Conservation (phyloP, 176 grass and related monocot species). For the Ananas comosus region DNA sequence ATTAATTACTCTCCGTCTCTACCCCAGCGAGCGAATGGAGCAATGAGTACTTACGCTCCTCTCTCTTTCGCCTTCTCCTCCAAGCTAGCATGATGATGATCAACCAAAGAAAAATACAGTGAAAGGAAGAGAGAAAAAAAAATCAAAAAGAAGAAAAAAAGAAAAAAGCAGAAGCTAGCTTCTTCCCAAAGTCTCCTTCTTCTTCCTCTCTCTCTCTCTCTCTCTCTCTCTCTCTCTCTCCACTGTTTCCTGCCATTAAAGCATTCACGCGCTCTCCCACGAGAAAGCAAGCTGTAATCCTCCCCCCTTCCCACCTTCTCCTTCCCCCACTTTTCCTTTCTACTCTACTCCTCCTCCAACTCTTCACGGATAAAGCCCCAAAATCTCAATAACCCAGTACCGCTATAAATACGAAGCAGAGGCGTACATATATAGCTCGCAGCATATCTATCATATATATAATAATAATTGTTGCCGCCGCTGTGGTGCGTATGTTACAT, state of each 20-base stretch:
- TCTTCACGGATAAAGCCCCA: conserved; percentile 43
- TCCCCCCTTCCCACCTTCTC: too few relatives aligned
- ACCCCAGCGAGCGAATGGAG: too few relatives aligned
- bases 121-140: conserved; percentile 3
- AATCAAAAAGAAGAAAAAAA: too few relatives aligned
- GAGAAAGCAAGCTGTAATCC: conserved; percentile 20
- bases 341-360: too few relatives aligned
- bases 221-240: conserved; percentile 18
- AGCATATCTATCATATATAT: too few relatives aligned
- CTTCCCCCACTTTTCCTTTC: too few relatives aligned
- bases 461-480: too few relatives aligned
- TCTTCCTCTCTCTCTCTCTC: not conserved
- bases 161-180: conserved; percentile 12
- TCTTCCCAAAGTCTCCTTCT: conserved; percentile 12
- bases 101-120: not conserved
- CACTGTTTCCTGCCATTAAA: conserved; percentile 23
- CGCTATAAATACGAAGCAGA: conserved; percentile 8
- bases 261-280: conserved; percentile 26
- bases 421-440: not conserved
- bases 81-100: conserved; percentile 34
- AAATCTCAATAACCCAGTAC: conserved; percentile 26
- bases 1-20: too few relatives aligned
- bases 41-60: too few relatives aligned
- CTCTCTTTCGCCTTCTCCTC: conserved; percentile 25
- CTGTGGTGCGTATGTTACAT: conserved; percentile 18